Base-by-base conservation (phyloP, 495 filamentous ascomycete genomes). In the Tuber umbilicatum region DNA sequence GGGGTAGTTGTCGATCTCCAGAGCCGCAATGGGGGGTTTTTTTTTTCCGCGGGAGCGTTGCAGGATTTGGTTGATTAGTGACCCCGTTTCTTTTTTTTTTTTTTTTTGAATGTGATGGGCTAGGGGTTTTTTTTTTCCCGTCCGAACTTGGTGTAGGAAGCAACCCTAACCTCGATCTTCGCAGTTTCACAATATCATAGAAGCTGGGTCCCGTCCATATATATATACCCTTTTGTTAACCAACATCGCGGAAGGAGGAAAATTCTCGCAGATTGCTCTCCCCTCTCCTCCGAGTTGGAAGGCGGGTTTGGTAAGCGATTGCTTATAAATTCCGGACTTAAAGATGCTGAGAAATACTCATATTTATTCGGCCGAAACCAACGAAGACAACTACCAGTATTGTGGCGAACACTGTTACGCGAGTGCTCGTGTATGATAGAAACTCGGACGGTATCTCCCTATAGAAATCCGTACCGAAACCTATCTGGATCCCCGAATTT, bases 301-400 rank as follows among this genome's bases (percentile, higher is more conserved):
- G 55, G 55, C 55, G 27, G 31, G 3, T 64, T 64, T 31, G 2
- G 55, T 64, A 27, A 64, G 55, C n/a, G 17, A 31, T 64, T 10
- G 55, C 55, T 64, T 64, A 64, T 31, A 64, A 64, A 64, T 64
- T n/a, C 31, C 55, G 55, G 55, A 31, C n/a, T 64, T 64, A 64
- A 64, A 10, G 55, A 17, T 64, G 55, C 55, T 31, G 55, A 64
- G 55, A 64, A 64, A 64, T 31, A 64, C 55, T 31, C 1, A 55
- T 12, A 55, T n/a, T 55, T 9, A 7, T 50, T 27, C 27, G 50
- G 3, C 50, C n/a, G n/a, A 55, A 55, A 55, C 27, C 50, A 27
- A 27, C n/a, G 5, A 9, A 27, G n/a, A 55, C 23, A 27, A 27
- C 50, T 6, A 23, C 17, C 0, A 6, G 45, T 12, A 64, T 14